Evolutionary conservation across 306 rosid genomes (phyloP).

Genomic region (Quillaja saponaria): DNA sequence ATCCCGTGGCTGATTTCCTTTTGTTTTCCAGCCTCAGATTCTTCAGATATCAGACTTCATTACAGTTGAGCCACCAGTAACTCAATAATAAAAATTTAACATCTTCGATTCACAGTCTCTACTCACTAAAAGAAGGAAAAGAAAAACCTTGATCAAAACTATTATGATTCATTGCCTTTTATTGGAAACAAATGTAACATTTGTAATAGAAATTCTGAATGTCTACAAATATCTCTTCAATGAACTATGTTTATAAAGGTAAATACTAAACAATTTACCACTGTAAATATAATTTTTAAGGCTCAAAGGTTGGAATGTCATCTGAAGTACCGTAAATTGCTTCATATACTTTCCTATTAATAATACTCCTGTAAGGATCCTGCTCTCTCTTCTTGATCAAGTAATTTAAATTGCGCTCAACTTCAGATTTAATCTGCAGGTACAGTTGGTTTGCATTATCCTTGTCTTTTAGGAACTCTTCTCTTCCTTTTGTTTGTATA

Average conservation of each 20-base stretch:
- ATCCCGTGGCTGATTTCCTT: too few relatives aligned
- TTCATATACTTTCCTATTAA: slow-evolving; percentile 57
- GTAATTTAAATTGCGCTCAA: slow-evolving; percentile 57
- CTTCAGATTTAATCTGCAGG: slow-evolving; percentile 72
- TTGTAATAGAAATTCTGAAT: neutral
- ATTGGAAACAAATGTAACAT: neutral
- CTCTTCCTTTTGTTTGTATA: slow-evolving; percentile 66
- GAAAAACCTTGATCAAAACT: too few relatives aligned
- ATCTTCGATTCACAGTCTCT: too few relatives aligned
- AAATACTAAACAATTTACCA: slow-evolving; percentile 13
- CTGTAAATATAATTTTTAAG: slow-evolving; percentile 39
- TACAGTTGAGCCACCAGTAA: too few relatives aligned
- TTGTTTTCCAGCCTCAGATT: too few relatives aligned
- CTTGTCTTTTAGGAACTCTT: slow-evolving; percentile 61
- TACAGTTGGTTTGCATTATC: slow-evolving; percentile 68
- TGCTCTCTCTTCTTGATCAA: slow-evolving; percentile 80
- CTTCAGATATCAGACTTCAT: too few relatives aligned
- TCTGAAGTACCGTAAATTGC: slow-evolving; percentile 40
- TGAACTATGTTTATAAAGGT: slow-evolving; percentile 5
- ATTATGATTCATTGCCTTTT: too few relatives aligned
- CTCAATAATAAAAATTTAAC: too few relatives aligned
- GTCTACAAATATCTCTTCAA: neutral
- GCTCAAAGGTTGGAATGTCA: slow-evolving; percentile 73
- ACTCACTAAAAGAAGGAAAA: too few relatives aligned
- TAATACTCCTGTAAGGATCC: slow-evolving; percentile 81